Percentiles rank a stretch among this genome's conserved stretches.
phyloP scores from a whole-genome alignment of 2,329 filamentous ascomycete species.

The Myriosclerotinia scirpicola region DNA sequence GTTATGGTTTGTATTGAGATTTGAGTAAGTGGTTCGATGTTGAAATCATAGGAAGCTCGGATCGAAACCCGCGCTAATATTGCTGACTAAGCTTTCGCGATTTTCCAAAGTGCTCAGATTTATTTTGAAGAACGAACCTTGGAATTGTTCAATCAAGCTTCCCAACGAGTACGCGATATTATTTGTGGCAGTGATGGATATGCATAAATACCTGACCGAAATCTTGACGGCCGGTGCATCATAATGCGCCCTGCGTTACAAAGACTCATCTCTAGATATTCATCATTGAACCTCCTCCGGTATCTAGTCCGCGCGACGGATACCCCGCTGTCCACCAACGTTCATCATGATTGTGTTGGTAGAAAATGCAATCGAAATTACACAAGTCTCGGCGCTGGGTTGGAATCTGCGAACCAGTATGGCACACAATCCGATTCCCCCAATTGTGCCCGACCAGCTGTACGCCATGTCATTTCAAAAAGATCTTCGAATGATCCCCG shows the following conservation, averaged over 20 bases:
- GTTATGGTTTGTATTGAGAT: constrained; percentile 16
- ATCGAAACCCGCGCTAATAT: constrained; percentile 20
- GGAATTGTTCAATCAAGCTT: constrained; percentile 2
- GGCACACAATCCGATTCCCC: background rate
- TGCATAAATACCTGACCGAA: background rate
- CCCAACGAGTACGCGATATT: constrained; percentile 11
- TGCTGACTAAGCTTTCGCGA: constrained; percentile 30
- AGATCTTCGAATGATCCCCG: background rate
- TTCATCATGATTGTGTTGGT: background rate
- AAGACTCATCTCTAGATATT: constrained; percentile 38
- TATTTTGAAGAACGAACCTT: constrained; percentile 10
- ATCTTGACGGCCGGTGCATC: constrained; percentile 22
- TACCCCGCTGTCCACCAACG: constrained; percentile 13
- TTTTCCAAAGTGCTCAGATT: background rate
- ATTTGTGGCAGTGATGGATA: constrained; percentile 17
- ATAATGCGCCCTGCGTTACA: constrained; percentile 33
- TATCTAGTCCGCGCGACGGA: constrained; percentile 27
- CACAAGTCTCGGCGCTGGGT: background rate
- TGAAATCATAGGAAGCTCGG: constrained; percentile 24
- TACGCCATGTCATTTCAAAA: constrained; percentile 9
- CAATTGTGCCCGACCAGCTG: background rate
- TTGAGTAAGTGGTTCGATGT: constrained; percentile 23
- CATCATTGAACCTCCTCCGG: constrained; percentile 35
- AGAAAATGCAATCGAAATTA: constrained; percentile 12
- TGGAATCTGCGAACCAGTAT: background rate